Evolutionary conservation across 1,284 basidiomycete species (phyloP).

Genomic region (Pseudozyma hubeiensis): DNA sequence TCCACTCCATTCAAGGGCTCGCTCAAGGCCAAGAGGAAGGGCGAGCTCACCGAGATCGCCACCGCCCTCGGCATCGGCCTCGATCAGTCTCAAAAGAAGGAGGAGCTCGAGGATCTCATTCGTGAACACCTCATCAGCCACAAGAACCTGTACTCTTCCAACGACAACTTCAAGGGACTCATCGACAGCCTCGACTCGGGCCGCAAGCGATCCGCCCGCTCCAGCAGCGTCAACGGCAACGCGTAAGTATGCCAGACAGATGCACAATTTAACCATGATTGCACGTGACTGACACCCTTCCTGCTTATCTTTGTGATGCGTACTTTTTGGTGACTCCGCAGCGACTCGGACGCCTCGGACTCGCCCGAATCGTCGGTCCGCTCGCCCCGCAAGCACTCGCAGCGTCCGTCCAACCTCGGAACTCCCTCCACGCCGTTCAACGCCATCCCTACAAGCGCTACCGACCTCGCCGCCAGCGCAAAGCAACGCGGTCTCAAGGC

Average conservation of each 20-base stretch:
- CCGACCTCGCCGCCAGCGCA: conserved; percentile 27
- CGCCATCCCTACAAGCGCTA: conserved; percentile 26
- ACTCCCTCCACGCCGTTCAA: conserved; percentile 40
- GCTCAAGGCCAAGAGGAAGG: conserved; percentile 58
- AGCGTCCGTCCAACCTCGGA: conserved; percentile 37
- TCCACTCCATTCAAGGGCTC: conserved; percentile 54
- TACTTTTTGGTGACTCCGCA: conserved; percentile 4
- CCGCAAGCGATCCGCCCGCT: conserved; percentile 39
- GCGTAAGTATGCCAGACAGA: conserved; percentile 17
- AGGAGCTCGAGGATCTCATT: conserved; percentile 57
- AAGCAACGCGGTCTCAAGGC: conserved; percentile 51
- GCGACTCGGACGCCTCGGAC: conserved; percentile 57
- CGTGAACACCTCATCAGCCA: conserved; percentile 48
- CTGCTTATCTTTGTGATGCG: neutral
- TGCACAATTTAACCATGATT: too few relatives aligned
- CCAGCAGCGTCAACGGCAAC: conserved; percentile 50
- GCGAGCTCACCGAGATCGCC: conserved; percentile 58
- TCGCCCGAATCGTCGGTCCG: conserved; percentile 46
- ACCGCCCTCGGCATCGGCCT: conserved; percentile 49
- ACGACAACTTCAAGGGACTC: conserved; percentile 52
- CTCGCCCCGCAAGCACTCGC: conserved; percentile 62
- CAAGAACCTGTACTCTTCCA: conserved; percentile 39
- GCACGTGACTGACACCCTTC: conserved; percentile 5
- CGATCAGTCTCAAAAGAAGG: conserved; percentile 45
- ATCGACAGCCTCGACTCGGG: conserved; percentile 56